Evolutionary conservation across 305 asterid genomes (phyloP).

Genomic region (Solanum hybrid): DNA sequence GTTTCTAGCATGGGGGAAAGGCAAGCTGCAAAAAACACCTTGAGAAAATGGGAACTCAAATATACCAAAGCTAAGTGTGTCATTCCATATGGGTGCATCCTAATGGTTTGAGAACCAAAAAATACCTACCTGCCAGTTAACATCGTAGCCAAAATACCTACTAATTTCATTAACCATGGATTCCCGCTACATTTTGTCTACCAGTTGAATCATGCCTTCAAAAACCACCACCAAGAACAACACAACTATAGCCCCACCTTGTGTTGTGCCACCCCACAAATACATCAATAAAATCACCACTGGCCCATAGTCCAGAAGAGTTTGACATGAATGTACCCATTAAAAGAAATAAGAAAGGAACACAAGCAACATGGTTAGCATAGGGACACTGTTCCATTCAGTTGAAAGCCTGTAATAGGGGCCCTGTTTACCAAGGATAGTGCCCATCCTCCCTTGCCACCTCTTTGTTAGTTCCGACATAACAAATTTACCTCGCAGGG

Average conservation of each 20-base stretch:
- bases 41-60: background rate
- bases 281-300: background rate
- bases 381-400: background rate
- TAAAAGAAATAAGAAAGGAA: too few species aligned
- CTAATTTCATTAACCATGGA: background rate
- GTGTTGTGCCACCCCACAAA: background rate
- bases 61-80: background rate
- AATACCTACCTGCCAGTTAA: background rate
- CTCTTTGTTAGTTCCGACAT: background rate
- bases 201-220: background rate
- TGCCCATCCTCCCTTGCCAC: background rate
- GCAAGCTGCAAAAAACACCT: background rate
- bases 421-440: background rate
- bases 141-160: background rate
- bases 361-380: background rate
- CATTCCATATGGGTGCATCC: background rate
- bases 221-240: background rate
- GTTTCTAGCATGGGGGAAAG: background rate
- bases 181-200: background rate
- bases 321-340: background rate
- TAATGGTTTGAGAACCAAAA: background rate
- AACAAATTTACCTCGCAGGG: background rate
- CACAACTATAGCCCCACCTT: background rate
- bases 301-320: background rate
- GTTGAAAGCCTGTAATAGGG: background rate